Base-by-base conservation (phyloP, 1,284 basidiomycete species). In the Boletus semigastroideus region DNA sequence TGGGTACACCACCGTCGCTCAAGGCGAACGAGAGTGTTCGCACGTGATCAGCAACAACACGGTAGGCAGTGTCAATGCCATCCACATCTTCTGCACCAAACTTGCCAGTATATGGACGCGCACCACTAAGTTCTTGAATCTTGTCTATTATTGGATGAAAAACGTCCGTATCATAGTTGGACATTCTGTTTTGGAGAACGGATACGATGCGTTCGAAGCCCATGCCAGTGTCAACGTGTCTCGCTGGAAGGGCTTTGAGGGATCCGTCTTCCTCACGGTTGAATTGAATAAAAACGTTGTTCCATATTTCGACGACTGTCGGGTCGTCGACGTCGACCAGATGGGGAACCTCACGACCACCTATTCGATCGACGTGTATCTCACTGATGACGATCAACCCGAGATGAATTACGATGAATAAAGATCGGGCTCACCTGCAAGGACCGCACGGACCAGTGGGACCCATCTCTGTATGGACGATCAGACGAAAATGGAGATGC, bases 221-320 rank as follows among this genome's bases (percentile, higher is more conserved):
- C 94, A 99, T 94, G 52, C 96, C 96, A 13, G 96, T 99, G 71
- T 99, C 96, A 59, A 99, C 90, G 66, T 99, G 96, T 73, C 95
- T 94, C 43, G 90, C 85, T 22, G 97, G 96, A 17, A 99, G 81
- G 1, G 84, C 59, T 53, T 84, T 86, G 16, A 99, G 80, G 16
- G 85, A 84, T 48, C 91, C 90, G 56, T 94, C 90, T 38, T 86
- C 82, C 72, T 98, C 96, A 38, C 96, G 90, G 72, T 99, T 99
- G 78, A 91, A 99, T 66, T 98, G 94, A 67, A 99, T 98, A 72
- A 98, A 99, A 52, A 99, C 96, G 71, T 97, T 97, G 78, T 99
- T 99, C 96, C 96, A 99, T 64, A 99, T 95, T 73, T 99, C 97
- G 55, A 99, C 81, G 6, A 99, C 96, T 61, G 95, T 85, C 5